A percentile compares a stretch with the other conserved stretches of the same genome.
Evolutionary conservation across 768 basidiomycete species (phyloP).

Genomic region (Cubamyces lactineus): DNA sequence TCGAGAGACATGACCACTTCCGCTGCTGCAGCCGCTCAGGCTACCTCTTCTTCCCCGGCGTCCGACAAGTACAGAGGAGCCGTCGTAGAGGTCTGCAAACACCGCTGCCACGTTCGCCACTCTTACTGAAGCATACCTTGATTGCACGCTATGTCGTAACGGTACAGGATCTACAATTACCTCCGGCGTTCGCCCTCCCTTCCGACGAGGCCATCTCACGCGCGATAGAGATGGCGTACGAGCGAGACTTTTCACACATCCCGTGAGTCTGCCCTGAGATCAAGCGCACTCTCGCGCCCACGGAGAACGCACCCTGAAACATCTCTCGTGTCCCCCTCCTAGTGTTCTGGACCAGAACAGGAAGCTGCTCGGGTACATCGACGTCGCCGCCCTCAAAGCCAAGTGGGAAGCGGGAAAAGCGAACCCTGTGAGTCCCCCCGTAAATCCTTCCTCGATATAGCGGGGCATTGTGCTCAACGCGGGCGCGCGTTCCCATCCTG

Average conservation of each 20-base stretch:
- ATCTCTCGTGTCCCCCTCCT: not conserved
- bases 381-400: constrained; percentile 72
- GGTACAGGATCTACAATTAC: constrained; percentile 73
- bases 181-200: constrained; percentile 86
- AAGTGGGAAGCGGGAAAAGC: constrained; percentile 79
- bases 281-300: not conserved
- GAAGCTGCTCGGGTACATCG: constrained; percentile 82
- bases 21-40: constrained; percentile 1
- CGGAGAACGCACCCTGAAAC: not conserved
- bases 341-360: constrained; percentile 78
- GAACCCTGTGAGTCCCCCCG: constrained; percentile 58
- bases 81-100: constrained; percentile 73
- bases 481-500: not conserved
- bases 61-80: constrained; percentile 80
- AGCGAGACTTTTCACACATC: constrained; percentile 92
- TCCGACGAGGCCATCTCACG: constrained; percentile 68
- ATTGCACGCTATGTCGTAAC: not conserved
- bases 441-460: constrained; percentile 2
- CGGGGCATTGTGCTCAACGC: constrained; percentile 13
- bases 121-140: not conserved
- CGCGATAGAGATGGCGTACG: constrained; percentile 88
- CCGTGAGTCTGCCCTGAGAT: constrained; percentile 56
- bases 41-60: constrained; percentile 8
- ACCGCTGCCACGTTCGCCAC: no score
- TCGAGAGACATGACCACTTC: constrained; percentile 5